A percentile compares a stretch with the other conserved stretches of the same genome.
Evolutionary conservation across 139 green algal species (phyloP).

Genomic region (Chlamydomonas applanata): DNA sequence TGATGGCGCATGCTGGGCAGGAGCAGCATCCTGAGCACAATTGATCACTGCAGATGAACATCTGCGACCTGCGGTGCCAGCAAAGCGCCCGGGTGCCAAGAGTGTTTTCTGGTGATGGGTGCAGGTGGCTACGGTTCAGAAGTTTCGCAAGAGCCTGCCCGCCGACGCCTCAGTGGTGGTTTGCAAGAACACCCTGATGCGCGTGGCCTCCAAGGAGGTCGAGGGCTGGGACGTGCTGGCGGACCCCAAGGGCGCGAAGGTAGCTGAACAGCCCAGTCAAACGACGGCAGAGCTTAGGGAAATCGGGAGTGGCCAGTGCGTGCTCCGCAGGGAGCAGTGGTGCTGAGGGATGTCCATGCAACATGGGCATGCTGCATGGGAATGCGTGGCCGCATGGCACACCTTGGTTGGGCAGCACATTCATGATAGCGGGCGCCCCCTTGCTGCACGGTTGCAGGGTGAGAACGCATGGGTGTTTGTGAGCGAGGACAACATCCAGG

Average conservation of each 20-base stretch:
- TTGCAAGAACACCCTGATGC: conserved; percentile 87
- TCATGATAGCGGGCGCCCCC: background rate
- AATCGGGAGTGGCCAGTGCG: too few relatives aligned
- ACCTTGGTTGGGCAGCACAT: background rate
- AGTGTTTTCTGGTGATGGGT: too few relatives aligned
- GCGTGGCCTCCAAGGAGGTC: conserved; percentile 61
- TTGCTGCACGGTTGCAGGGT: conserved; percentile 41
- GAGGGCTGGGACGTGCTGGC: conserved; percentile 55
- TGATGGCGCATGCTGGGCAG: background rate
- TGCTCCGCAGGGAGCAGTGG: background rate
- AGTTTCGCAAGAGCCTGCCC: conserved; percentile 71
- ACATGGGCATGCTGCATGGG: background rate
- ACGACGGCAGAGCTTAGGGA: too few relatives aligned
- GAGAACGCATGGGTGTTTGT: conserved; percentile 91
- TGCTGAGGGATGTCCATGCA: background rate
- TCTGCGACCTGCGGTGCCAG: too few relatives aligned
- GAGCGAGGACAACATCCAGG: conserved; percentile 73
- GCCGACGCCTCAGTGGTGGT: conserved; percentile 65
- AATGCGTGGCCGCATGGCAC: background rate
- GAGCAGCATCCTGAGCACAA: background rate
- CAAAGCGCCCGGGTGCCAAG: too few relatives aligned
- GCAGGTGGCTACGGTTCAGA: conserved; percentile 74
- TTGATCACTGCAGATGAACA: background rate
- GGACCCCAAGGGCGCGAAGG: conserved; percentile 40
- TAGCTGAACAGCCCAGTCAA: too few relatives aligned